phyloP scores from a whole-genome alignment of 495 filamentous ascomycete species.

The Aspergillus taichungensis region DNA sequence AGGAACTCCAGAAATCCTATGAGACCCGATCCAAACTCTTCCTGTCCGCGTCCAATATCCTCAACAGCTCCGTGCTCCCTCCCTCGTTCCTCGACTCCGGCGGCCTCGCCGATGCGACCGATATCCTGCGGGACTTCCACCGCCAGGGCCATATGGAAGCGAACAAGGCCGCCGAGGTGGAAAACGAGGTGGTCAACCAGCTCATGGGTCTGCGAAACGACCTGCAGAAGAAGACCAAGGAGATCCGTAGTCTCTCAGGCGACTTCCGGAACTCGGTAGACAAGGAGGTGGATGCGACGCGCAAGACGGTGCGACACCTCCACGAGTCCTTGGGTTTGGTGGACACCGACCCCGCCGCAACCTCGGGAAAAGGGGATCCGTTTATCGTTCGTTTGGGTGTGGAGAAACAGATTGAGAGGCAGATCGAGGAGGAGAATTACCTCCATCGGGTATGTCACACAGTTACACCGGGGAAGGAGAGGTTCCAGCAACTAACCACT shows the following conservation, averaged over 20 bases:
- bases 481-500: slow-evolving; percentile 16
- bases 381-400: slow-evolving; percentile 78
- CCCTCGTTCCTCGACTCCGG: slow-evolving; percentile 64
- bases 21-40: slow-evolving; percentile 78
- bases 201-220: slow-evolving; percentile 80
- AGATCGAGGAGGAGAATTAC: slow-evolving; percentile 97
- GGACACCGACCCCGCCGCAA: slow-evolving; percentile 65
- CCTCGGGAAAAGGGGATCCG: slow-evolving; percentile 80
- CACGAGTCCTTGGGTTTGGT: slow-evolving; percentile 71
- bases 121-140: slow-evolving; percentile 74
- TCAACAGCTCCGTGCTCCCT: slow-evolving; percentile 71
- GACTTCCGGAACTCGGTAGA: slow-evolving; percentile 84
- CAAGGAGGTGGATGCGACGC: slow-evolving; percentile 45
- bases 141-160: slow-evolving; percentile 70
- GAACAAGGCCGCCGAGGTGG: slow-evolving; percentile 84
- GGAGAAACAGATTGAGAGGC: slow-evolving; percentile 79
- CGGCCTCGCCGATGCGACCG: slow-evolving; percentile 76
- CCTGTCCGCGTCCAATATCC: slow-evolving; percentile 69
- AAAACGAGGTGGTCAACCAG: slow-evolving; percentile 81
- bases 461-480: background rate
- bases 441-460: slow-evolving; percentile 65
- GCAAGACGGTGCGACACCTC: slow-evolving; percentile 62
- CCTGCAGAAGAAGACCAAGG: slow-evolving; percentile 90
- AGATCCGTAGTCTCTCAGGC: slow-evolving; percentile 83
- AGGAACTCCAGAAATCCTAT: slow-evolving; percentile 85